phyloP scores from a whole-genome alignment of 495 filamentous ascomycete species.

The Aspergillus cristatus region DNA sequence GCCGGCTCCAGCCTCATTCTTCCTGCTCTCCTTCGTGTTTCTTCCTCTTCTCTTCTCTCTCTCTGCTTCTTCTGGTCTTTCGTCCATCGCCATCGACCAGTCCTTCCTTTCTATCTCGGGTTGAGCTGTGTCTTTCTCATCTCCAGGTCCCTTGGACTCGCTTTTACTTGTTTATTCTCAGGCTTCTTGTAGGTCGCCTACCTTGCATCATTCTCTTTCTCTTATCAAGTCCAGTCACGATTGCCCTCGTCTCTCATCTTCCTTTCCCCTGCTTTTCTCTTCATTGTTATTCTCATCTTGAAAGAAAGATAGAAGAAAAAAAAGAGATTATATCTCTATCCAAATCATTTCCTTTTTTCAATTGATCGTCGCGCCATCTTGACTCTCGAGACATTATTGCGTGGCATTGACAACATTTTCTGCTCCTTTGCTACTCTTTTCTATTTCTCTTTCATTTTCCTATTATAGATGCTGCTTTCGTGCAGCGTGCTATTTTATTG shows the following conservation, averaged over 20 bases:
- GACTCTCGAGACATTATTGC: constrained; percentile 17
- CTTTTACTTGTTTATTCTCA: constrained; percentile 13
- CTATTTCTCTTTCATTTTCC: constrained; percentile 8
- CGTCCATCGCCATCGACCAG: too few relatives aligned
- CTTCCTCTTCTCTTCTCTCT: constrained; percentile 4
- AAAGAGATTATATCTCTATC: too few relatives aligned
- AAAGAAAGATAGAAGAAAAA: too few relatives aligned
- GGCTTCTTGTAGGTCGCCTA: constrained; percentile 44
- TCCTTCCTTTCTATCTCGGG: too few relatives aligned
- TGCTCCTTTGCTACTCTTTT: constrained; percentile 8
- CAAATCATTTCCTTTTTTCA: constrained; percentile 7
- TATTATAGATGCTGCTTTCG: constrained; percentile 5
- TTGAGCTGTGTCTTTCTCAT: not conserved
- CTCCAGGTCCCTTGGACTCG: constrained; percentile 9
- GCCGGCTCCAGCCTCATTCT: constrained; percentile 15
- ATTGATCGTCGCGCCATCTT: constrained; percentile 12
- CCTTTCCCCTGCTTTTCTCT: constrained; percentile 11
- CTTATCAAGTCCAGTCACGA: constrained; percentile 12
- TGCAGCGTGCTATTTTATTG: constrained; percentile 13
- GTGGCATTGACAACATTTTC: constrained; percentile 10
- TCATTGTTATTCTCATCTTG: constrained; percentile 5
- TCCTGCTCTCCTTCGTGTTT: constrained; percentile 8
- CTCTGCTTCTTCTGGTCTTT: constrained; percentile 7
- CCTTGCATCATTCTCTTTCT: constrained; percentile 13
- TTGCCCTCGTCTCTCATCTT: constrained; percentile 14